phyloP scores from a whole-genome alignment of 75 land plant species.

The Pinus tabuliformis region DNA sequence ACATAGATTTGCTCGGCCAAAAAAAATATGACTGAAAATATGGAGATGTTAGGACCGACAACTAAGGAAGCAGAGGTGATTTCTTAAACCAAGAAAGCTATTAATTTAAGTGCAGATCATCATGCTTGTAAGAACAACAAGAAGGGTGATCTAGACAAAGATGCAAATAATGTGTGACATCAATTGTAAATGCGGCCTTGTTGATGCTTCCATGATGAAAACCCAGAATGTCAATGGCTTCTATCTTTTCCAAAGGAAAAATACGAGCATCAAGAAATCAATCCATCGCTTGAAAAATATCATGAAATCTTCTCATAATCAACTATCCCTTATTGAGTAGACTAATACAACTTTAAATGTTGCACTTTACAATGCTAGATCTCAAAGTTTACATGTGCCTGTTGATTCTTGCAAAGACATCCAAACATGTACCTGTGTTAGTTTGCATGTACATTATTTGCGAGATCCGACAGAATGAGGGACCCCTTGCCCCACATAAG shows the following conservation, averaged over 20 bases:
- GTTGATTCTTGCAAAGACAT: background rate
- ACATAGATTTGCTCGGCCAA: too few species aligned
- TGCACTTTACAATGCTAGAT: background rate
- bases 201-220: background rate
- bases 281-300: too few species aligned
- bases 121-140: background rate
- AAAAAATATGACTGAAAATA: background rate
- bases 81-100: background rate
- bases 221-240: background rate
- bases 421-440: background rate
- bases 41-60: background rate
- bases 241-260: background rate
- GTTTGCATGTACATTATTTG: too few species aligned
- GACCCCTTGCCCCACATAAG: too few species aligned
- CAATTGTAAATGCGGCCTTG: background rate
- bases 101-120: background rate
- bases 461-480: too few species aligned
- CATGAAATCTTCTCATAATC: background rate
- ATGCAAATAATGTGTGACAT: background rate
- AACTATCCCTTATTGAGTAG: background rate
- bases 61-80: background rate
- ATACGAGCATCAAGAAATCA: background rate
- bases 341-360: background rate
- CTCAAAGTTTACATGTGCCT: background rate
- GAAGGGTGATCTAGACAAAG: background rate